A percentile compares a stretch with the other conserved stretches of the same genome.
Evolutionary conservation across 2,329 filamentous ascomycete genomes (phyloP).

Genomic region (Arachnopeziza araneosa): DNA sequence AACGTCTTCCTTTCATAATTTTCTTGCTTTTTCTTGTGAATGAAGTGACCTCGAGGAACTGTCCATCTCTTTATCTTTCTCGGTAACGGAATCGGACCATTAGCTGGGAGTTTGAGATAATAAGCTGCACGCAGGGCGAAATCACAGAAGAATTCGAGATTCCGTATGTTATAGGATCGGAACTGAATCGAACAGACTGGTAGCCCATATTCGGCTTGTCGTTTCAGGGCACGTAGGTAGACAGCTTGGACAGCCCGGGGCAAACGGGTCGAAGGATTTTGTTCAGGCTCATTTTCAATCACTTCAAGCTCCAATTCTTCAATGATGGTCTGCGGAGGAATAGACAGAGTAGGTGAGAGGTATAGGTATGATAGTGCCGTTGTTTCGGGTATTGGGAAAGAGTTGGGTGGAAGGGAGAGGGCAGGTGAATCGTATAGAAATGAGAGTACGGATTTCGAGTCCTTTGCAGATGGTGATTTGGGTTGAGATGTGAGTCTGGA

Average conservation of each 20-base stretch:
- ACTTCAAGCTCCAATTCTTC: neutral
- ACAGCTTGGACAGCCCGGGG: constrained; percentile 80
- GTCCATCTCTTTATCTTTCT: constrained; percentile 91
- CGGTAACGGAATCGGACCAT: constrained; percentile 80
- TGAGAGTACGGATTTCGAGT: neutral
- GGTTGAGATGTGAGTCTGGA: neutral
- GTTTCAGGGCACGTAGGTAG: constrained; percentile 78
- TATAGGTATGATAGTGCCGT: too few species aligned
- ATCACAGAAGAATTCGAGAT: constrained; percentile 90
- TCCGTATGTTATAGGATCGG: constrained; percentile 83
- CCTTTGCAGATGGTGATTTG: neutral
- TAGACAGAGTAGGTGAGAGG: too few species aligned
- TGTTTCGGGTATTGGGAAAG: neutral
- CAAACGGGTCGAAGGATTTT: constrained; percentile 37
- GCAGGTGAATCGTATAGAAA: neutral
- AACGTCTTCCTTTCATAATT: constrained; percentile 93
- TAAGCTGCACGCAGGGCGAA: constrained; percentile 93
- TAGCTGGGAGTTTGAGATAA: constrained; percentile 81
- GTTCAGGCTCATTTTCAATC: neutral
- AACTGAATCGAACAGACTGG: constrained; percentile 88
- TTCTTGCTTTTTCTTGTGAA: constrained; percentile 95
- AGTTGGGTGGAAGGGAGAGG: neutral
- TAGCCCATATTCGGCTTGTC: constrained; percentile 67
- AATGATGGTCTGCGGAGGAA: too few species aligned
- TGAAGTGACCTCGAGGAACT: constrained; percentile 80